Evolutionary conservation across 1,139 yeast genomes (phyloP).

Genomic region (Debaryomyces robertsiae): DNA sequence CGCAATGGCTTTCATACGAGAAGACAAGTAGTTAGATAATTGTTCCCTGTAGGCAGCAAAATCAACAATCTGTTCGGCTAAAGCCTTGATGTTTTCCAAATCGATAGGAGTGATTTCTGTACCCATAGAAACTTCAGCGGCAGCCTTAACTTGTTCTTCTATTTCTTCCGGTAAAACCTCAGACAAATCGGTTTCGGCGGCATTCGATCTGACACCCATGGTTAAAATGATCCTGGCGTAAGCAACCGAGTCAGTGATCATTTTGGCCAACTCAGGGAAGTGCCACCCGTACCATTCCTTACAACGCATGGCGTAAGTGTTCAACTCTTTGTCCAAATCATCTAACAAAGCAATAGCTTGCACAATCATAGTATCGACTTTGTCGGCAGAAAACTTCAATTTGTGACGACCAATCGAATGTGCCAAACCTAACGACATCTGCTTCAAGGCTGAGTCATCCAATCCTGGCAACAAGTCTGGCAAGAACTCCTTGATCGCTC

Average conservation of each 20-base stretch:
- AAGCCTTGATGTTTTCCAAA: conserved; percentile 84
- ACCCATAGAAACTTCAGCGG: conserved; percentile 98
- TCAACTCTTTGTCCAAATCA: conserved; percentile 95
- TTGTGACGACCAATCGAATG: conserved; percentile 98
- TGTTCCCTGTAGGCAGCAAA: conserved; percentile 91
- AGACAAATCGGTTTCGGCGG: conserved; percentile 85
- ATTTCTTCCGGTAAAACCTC: conserved; percentile 90
- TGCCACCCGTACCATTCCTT: conserved; percentile 99
- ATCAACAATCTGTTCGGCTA: conserved; percentile 93
- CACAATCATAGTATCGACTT: conserved; percentile 97
- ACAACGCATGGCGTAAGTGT: conserved; percentile 97
- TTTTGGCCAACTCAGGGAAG: conserved; percentile 97
- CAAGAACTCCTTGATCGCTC: conserved; percentile 91
- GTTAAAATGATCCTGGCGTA: conserved; percentile 88
- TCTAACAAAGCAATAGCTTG: conserved; percentile 97
- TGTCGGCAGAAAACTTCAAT: conserved; percentile 95
- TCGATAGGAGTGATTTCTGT: conserved; percentile 95
- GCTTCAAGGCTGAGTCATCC: conserved; percentile 78
- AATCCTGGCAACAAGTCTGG: conserved; percentile 95
- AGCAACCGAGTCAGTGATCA: conserved; percentile 93
- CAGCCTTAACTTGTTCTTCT: conserved; percentile 77
- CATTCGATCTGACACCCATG: conserved; percentile 94
- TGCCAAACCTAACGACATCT: conserved; percentile 96
- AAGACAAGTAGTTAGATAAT: conserved; percentile 82
- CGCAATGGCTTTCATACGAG: conserved; percentile 97